Percentiles rank a stretch among this genome's conserved stretches.
phyloP scores from a whole-genome alignment of 768 basidiomycete genomes.

The Dioszegia aurantiaca region DNA sequence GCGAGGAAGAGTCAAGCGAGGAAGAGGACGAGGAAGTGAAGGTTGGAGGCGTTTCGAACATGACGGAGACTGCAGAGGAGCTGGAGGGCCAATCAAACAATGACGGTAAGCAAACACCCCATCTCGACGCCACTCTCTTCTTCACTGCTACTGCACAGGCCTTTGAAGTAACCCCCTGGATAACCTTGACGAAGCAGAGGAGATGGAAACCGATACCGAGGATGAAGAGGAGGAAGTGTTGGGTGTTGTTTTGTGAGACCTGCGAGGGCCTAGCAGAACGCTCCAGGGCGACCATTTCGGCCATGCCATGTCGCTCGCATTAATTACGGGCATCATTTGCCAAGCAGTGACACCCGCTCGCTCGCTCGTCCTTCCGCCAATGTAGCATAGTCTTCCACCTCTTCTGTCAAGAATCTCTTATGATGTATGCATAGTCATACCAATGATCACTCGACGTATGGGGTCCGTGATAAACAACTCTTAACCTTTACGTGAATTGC shows the following conservation, averaged over 20 bases:
- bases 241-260: conserved; percentile 31
- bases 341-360: too few relatives aligned
- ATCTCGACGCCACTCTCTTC: conserved; percentile 7
- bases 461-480: too few relatives aligned
- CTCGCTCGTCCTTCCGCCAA: too few relatives aligned
- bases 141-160: not conserved
- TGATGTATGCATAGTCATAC: too few relatives aligned
- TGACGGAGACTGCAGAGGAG: not conserved
- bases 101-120: conserved; percentile 16
- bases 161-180: not conserved
- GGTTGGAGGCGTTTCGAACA: conserved; percentile 6
- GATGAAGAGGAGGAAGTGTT: conserved; percentile 33
- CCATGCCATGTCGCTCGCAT: too few relatives aligned
- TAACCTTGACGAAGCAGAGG: conserved; percentile 1
- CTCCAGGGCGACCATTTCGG: too few relatives aligned
- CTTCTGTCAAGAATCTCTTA: too few relatives aligned
- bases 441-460: too few relatives aligned
- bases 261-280: too few relatives aligned
- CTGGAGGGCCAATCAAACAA: not conserved
- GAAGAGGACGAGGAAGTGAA: not conserved
- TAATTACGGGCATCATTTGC: too few relatives aligned
- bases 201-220: conserved; percentile 17
- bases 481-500: too few relatives aligned
- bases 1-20: conserved; percentile 9
- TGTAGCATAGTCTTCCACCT: too few relatives aligned